These are phyloP conservation scores for Tetrapyrgos nigripes DNA, from an alignment of 1,284 basidiomycete genomes.

Conservation along the genomic window DNA sequence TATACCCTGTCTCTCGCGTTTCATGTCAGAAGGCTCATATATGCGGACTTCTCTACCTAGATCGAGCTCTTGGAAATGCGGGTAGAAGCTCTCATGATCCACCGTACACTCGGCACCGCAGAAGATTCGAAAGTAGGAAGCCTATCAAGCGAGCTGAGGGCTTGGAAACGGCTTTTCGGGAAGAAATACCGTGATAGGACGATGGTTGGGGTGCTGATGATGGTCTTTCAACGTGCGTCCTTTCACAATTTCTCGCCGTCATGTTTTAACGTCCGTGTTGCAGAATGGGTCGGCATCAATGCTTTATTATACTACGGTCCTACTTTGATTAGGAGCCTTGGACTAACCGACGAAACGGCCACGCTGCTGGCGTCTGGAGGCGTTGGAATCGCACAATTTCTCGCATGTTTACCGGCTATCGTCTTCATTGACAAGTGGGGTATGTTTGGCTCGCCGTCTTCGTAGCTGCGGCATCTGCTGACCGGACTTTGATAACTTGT, in stretches of 20 bases:
- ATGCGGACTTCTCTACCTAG: slow-evolving; percentile 36
- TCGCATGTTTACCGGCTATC: slow-evolving; percentile 79
- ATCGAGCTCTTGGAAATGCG: slow-evolving; percentile 78
- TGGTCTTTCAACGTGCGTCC: slow-evolving; percentile 80
- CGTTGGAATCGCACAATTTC: slow-evolving; percentile 79
- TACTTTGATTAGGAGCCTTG: slow-evolving; percentile 68
- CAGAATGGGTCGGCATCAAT: slow-evolving; percentile 87
- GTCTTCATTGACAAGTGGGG: slow-evolving; percentile 76
- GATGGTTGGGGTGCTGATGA: slow-evolving; percentile 70
- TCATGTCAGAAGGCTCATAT: background rate
- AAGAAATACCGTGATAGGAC: slow-evolving; percentile 63
- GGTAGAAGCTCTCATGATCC: slow-evolving; percentile 63
- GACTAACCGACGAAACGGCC: slow-evolving; percentile 55
- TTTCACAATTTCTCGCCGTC: background rate
- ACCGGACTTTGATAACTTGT: background rate
- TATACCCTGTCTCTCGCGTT: slow-evolving; percentile 27
- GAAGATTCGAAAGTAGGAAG: slow-evolving; percentile 5
- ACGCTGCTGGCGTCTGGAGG: slow-evolving; percentile 76
- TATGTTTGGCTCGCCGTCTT: slow-evolving; percentile 33
- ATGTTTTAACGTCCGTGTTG: too few species aligned
- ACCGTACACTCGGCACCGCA: slow-evolving; percentile 27
- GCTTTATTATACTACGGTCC: slow-evolving; percentile 85
- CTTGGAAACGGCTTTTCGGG: slow-evolving; percentile 64
- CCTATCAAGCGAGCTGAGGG: slow-evolving; percentile 44
- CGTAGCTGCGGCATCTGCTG: background rate